A percentile compares a stretch with the other conserved stretches of the same genome.
Evolutionary conservation across 352 stramenopile species (phyloP).

Genomic region (Pythium pyrilobum): DNA sequence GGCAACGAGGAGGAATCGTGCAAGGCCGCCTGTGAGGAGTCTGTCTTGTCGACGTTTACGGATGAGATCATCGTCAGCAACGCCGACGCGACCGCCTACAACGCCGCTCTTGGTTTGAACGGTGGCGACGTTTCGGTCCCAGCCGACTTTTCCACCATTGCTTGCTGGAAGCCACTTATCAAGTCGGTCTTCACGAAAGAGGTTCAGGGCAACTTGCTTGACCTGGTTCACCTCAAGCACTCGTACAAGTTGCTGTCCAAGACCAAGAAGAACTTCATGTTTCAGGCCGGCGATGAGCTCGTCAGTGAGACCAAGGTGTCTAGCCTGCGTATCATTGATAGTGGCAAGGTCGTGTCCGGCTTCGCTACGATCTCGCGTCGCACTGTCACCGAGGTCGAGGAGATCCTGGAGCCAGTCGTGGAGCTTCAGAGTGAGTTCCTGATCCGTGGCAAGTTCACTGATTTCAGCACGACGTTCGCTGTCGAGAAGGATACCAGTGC

Average conservation of each 20-base stretch:
- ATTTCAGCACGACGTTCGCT: slow-evolving; percentile 75
- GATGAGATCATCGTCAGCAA: slow-evolving; percentile 54
- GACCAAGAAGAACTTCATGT: slow-evolving; percentile 25
- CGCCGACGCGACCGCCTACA: slow-evolving; percentile 57
- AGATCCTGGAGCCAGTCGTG: slow-evolving; percentile 58
- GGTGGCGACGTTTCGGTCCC: slow-evolving; percentile 30
- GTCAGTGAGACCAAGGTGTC: slow-evolving; percentile 68
- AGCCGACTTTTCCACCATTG: slow-evolving; percentile 75
- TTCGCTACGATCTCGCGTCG: slow-evolving; percentile 66
- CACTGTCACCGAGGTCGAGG: slow-evolving; percentile 38
- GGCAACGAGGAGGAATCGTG: slow-evolving; percentile 57
- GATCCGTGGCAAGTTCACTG: slow-evolving; percentile 70
- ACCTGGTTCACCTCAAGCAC: slow-evolving; percentile 82
- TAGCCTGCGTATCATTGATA: slow-evolving; percentile 68
- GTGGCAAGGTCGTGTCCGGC: slow-evolving; percentile 73
- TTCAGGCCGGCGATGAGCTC: slow-evolving; percentile 63
- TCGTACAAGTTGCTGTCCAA: slow-evolving; percentile 67
- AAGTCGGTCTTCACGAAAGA: slow-evolving; percentile 81
- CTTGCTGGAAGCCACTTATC: slow-evolving; percentile 77
- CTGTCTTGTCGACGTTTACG: slow-evolving; percentile 54
- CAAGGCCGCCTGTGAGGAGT: slow-evolving; percentile 47
- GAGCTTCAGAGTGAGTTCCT: slow-evolving; percentile 82
- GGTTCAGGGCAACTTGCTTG: slow-evolving; percentile 73
- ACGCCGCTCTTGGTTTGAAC: slow-evolving; percentile 41
- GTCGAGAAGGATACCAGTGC: slow-evolving; percentile 36